Conservation (phyloP, 352 stramenopile genomes). For the Phytophthora pini region DNA sequence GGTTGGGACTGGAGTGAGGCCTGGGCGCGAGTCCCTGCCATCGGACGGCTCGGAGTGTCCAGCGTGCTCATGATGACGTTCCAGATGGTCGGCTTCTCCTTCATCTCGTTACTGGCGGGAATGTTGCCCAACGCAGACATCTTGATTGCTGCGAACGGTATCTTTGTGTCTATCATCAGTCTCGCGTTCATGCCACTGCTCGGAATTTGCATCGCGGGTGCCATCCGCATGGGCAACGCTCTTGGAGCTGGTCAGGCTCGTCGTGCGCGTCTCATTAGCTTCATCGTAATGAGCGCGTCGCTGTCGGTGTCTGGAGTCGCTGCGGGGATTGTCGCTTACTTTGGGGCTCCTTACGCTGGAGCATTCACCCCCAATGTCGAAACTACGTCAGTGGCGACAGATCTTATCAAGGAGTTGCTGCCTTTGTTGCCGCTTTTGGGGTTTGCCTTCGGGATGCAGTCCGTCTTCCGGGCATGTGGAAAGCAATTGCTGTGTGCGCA, state of each 20-base stretch:
- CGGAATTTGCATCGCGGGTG: slow-evolving; percentile 53
- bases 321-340: slow-evolving; percentile 33
- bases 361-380: slow-evolving; percentile 48
- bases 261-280: slow-evolving; percentile 47
- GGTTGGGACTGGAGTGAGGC: slow-evolving; percentile 54
- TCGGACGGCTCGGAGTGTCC: slow-evolving; percentile 45
- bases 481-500: slow-evolving; percentile 57
- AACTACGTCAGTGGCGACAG: slow-evolving; percentile 31
- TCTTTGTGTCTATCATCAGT: slow-evolving; percentile 54
- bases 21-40: slow-evolving; percentile 43
- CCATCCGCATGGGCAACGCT: slow-evolving; percentile 67
- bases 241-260: slow-evolving; percentile 54
- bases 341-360: slow-evolving; percentile 46
- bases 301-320: slow-evolving; percentile 43
- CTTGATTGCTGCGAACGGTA: slow-evolving; percentile 59
- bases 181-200: slow-evolving; percentile 60
- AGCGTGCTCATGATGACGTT: slow-evolving; percentile 64
- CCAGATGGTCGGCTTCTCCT: slow-evolving; percentile 51
- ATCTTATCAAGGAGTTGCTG: slow-evolving; percentile 43
- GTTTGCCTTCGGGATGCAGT: slow-evolving; percentile 49
- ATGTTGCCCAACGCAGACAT: slow-evolving; percentile 58
- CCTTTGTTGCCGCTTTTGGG: slow-evolving; percentile 46
- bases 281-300: slow-evolving; percentile 39
- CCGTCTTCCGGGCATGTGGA: slow-evolving; percentile 53
- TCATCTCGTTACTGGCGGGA: slow-evolving; percentile 59